Evolutionary conservation across 2,329 filamentous ascomycete species (phyloP), one percentile per base, ranked within the genome.

Genomic region (Monosporascus sp.): DNA sequence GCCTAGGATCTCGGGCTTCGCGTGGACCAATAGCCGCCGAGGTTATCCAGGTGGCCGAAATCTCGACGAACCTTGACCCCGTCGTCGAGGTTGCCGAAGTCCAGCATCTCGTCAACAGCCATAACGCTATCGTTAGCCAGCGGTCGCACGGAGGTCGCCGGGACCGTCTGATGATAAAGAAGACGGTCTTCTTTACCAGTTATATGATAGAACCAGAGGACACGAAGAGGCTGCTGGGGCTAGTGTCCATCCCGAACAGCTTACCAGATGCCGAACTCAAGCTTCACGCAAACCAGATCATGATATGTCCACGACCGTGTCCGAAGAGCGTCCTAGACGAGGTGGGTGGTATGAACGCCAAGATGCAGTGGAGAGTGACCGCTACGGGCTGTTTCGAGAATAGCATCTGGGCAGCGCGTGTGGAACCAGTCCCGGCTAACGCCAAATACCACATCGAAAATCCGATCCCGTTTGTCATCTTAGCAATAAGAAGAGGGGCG

Each of bases 101-200:
- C 15, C 92, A 97, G 71, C 86, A 87, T 60, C 87, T 97, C 77
- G 87, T 97, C 72, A 93, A 96, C 67, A 78, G 81, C 20, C 93
- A 97, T 75, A 99, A 97, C 68, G 72, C 74, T 3, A 73, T 81
- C 24, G 72, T 87, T 41, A 65, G 65, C 43, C 68, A 69, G 22
- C 63, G 68, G 48, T 59, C 70, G 58, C 48, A 70, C 67, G 54
- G 74, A 43, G 55, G 63, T 17, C 70, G 70, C 26, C 69, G 69
- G 48, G 68, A 72, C 41, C 74, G 72, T 46, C 78, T 94, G 55
- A 79, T 82, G 61, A 90, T 99, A 68, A 91, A 89, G 70, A 92
- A 92, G 67, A 90, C 85, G 1, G 87, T 96, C 49, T 91, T 91
- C 71, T 97, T 93, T 72, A 97, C 94, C 1, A 91, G 90, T 49